Base-by-base conservation (phyloP, 169 alveolate species). In the Plasmodium gallinaceum region DNA sequence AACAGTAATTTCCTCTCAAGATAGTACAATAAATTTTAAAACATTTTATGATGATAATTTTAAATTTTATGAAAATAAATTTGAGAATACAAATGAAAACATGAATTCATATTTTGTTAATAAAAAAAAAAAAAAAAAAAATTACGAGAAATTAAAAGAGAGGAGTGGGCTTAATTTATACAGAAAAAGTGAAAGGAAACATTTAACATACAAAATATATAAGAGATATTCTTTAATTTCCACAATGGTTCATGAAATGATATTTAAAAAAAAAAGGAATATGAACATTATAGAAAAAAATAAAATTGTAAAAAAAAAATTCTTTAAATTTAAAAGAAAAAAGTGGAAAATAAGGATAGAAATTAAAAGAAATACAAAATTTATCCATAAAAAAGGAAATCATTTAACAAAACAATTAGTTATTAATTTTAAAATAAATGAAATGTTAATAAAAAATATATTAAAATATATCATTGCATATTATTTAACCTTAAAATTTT, bases 211-310 rank as follows among this genome's bases (percentile, higher is more conserved):
- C 4, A 32, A 32, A 4, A 32, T 4, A 2, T 32, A 32, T 32
- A 32, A 32, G 4, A 32, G 4, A 32, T 2, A 32, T 32, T 32
- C 39, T 2, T 2, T 32, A 32, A 32, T 4, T 32, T 1, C 6
- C 39, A 32, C 6, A 32, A 32, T 2, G 1, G 4, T 32, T 2
- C 1, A 32, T 32, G 39, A 32, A 32, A 32, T 32, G 39, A 32
- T 2, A 2, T 32, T 2, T 32, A 57, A 7, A 14, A 16, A 71
- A 51, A 42, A 16, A 43, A 51, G 83, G 20, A 51, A 20, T 18
- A 12, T 71, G 22, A 32, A 32, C 18, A 58, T 24, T 46, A 54
- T 18, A 14, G 52, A 18, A 22, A 71, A 71, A 71, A 71, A 71
- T 16, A 8, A 24, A 60, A 42, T 71, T 37, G 39, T 51, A 26